Evolutionary conservation across 345 rosid species (phyloP).

Genomic region (Excoecaria agallocha): DNA sequence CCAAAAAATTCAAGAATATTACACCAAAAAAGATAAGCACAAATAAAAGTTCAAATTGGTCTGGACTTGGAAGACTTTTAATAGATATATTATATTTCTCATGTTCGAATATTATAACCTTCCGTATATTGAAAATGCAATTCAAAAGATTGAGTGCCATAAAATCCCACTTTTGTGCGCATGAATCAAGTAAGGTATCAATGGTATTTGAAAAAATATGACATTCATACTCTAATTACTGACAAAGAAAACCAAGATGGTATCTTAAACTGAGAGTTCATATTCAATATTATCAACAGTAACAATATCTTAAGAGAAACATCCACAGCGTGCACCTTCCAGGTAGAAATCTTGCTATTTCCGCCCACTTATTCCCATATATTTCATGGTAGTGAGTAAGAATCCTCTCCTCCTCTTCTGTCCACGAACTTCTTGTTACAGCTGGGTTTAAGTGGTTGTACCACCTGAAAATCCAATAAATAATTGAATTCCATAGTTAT

Average conservation of each 20-base stretch:
- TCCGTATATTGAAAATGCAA: neutral
- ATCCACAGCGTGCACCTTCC: slow-evolving; percentile 20
- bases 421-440: slow-evolving; percentile 24
- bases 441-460: slow-evolving; percentile 30
- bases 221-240: neutral
- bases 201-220: neutral
- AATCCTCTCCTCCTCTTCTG: slow-evolving; percentile 25
- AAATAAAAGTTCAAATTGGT: neutral
- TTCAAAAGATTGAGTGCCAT: neutral
- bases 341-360: slow-evolving; percentile 25
- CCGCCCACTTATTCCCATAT: slow-evolving; percentile 33
- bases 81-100: neutral
- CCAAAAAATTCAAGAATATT: neutral
- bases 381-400: slow-evolving; percentile 25
- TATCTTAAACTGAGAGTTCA: no score
- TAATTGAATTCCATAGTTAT: neutral
- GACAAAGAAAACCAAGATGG: neutral
- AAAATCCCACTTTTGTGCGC: neutral
- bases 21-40: neutral
- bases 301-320: no score
- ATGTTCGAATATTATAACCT: no score
- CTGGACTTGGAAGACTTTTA: neutral
- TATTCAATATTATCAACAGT: no score
- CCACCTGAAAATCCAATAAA: slow-evolving; percentile 22
- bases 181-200: neutral